These are phyloP conservation scores for Neofusicoccum ribis DNA, from an alignment of 2,329 filamentous ascomycete species.

Conservation along the genomic window DNA sequence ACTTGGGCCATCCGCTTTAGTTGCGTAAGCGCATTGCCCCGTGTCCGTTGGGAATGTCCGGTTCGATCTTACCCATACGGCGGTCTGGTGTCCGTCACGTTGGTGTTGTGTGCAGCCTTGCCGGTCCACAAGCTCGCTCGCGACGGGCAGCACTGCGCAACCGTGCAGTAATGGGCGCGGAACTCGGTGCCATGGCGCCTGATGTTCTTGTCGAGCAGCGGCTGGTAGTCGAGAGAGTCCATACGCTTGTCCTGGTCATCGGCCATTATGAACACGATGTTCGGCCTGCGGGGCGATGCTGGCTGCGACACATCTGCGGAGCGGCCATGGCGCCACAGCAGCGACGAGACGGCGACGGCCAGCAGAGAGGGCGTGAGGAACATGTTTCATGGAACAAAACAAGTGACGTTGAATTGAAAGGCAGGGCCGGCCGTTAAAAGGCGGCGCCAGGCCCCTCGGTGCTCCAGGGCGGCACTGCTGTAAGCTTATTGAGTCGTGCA, in stretches of 20 bases:
- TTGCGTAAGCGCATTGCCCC: not conserved
- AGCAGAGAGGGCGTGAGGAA: not conserved
- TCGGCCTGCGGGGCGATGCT: conserved; percentile 32
- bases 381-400: not conserved
- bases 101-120: conserved; percentile 68
- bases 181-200: conserved; percentile 60
- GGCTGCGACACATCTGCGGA: not conserved
- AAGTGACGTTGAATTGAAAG: not conserved
- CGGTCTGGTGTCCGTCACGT: conserved; percentile 61
- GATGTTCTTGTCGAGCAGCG: conserved; percentile 57
- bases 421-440: not conserved
- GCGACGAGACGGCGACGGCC: not conserved
- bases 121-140: conserved; percentile 67
- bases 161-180: conserved; percentile 65
- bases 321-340: not conserved
- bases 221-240: conserved; percentile 63
- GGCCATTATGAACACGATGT: conserved; percentile 67
- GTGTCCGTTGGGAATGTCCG: conserved; percentile 26
- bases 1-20: conserved; percentile 60
- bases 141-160: conserved; percentile 67
- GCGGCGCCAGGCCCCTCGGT: not conserved
- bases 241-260: conserved; percentile 68
- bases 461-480: not conserved
- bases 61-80: conserved; percentile 45
- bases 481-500: not conserved